A percentile compares a stretch with the other conserved stretches of the same genome.
These are phyloP conservation scores for Wolfiporia cocos DNA, from an alignment of 1,284 basidiomycete genomes.

Conservation along the genomic window DNA sequence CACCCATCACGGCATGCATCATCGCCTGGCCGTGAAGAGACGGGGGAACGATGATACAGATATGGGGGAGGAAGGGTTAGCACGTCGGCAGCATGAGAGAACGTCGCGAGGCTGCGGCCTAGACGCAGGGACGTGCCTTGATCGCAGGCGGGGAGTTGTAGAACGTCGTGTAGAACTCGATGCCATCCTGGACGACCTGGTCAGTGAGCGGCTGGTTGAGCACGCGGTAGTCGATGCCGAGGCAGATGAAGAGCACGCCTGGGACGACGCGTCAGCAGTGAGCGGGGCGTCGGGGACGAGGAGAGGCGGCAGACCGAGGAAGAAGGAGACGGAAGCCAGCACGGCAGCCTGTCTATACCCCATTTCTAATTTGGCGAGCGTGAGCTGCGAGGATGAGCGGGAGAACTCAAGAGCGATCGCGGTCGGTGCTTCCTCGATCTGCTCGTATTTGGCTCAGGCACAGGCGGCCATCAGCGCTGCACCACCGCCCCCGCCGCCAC, in stretches of 20 bases:
- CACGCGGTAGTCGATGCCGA: conserved; percentile 80
- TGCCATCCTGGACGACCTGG: conserved; percentile 64
- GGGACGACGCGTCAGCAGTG: conserved; percentile 7
- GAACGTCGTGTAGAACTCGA: conserved; percentile 86
- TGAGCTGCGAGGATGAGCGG: conserved; percentile 1
- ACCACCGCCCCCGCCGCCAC: background rate
- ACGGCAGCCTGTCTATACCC: conserved; percentile 82
- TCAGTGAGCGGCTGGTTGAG: conserved; percentile 63
- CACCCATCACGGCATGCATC: conserved; percentile 74
- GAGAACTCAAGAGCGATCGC: conserved; percentile 1
- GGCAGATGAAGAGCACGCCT: conserved; percentile 87
- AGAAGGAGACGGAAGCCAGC: conserved; percentile 78
- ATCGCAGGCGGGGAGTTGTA: conserved; percentile 87
- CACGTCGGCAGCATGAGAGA: conserved; percentile 5
- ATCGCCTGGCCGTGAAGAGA: conserved; percentile 48
- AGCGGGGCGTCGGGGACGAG: conserved; percentile 3
- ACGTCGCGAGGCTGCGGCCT: too few relatives aligned
- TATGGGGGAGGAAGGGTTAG: conserved; percentile 4
- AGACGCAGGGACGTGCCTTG: conserved; percentile 64
- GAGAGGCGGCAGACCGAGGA: conserved; percentile 40
- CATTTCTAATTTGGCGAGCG: conserved; percentile 51
- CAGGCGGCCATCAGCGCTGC: conserved; percentile 2
- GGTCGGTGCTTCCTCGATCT: background rate
- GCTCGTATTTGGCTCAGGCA: conserved; percentile 3
- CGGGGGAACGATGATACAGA: conserved; percentile 1